Evolutionary conservation across 176 grass and related monocot genomes (phyloP).

Genomic region (Carex kokanica): DNA sequence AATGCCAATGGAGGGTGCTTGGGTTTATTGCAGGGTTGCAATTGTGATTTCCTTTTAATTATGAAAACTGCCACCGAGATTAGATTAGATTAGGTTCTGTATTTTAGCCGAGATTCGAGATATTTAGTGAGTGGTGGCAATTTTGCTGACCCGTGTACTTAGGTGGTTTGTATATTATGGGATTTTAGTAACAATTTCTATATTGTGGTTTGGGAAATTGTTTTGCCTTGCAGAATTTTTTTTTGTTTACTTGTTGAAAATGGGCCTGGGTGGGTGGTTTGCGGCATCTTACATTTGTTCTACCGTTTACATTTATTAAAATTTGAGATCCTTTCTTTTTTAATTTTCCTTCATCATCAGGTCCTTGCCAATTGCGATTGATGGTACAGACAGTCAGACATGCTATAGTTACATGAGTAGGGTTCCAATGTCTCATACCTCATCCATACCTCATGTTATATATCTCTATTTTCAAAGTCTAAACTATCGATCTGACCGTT

Average conservation of each 20-base stretch:
- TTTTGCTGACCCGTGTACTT: slow-evolving; percentile 26
- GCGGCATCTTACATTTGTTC: neutral
- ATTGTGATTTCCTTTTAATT: slow-evolving; percentile 12
- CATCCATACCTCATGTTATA: no score
- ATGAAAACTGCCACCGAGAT: neutral
- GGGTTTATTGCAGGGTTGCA: slow-evolving; percentile 22
- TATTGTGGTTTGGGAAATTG: slow-evolving; percentile 6
- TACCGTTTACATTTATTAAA: neutral
- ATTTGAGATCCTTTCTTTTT: neutral
- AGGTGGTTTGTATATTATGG: slow-evolving; percentile 23
- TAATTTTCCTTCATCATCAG: neutral
- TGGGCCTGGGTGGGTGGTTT: neutral
- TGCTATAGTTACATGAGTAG: neutral
- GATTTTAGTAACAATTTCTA: neutral
- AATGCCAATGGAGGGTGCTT: slow-evolving; percentile 21
- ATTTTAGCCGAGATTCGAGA: slow-evolving; percentile 9
- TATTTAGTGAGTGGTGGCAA: neutral
- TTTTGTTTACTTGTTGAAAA: neutral
- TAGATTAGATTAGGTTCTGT: slow-evolving; percentile 26
- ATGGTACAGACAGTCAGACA: neutral
- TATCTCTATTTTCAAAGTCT: no score
- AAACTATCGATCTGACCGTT: no score
- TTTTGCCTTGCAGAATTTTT: neutral
- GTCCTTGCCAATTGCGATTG: neutral
- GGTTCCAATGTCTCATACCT: no score